A percentile compares a stretch with the other conserved stretches of the same genome.
phyloP scores from a whole-genome alignment of 805 yeast species.

The Clavispora santaluciae region DNA sequence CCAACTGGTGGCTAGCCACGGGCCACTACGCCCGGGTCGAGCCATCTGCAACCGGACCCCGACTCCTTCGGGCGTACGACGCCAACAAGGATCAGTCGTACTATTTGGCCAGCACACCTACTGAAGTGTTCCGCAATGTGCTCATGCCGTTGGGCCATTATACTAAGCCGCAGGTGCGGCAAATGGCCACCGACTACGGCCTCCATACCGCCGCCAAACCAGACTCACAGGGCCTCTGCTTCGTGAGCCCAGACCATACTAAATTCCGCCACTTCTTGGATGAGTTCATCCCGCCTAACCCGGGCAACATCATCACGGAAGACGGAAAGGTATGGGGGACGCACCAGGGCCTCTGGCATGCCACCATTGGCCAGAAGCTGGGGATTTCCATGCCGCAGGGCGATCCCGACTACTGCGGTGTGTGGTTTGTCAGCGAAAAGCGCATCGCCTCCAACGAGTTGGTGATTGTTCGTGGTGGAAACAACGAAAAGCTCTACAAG shows the following conservation, averaged over 20 bases:
- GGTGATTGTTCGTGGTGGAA: slow-evolving; percentile 69
- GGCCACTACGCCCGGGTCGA: slow-evolving; percentile 73
- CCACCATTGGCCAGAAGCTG: slow-evolving; percentile 88
- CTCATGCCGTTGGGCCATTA: slow-evolving; percentile 80
- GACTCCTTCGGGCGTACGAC: slow-evolving; percentile 55
- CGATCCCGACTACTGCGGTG: slow-evolving; percentile 65
- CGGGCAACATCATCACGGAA: slow-evolving; percentile 76
- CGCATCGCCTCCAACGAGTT: slow-evolving; percentile 60
- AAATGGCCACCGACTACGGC: slow-evolving; percentile 50
- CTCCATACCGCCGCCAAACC: slow-evolving; percentile 72
- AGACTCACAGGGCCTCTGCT: slow-evolving; percentile 93
- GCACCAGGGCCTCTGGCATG: slow-evolving; percentile 89
- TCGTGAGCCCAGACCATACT: slow-evolving; percentile 62
- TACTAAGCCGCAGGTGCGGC: slow-evolving; percentile 69
- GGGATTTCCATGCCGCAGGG: slow-evolving; percentile 88
- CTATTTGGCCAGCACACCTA: slow-evolving; percentile 68
- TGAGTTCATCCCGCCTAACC: slow-evolving; percentile 66
- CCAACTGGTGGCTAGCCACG: slow-evolving; percentile 79
- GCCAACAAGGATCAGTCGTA: slow-evolving; percentile 82
- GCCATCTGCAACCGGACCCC: slow-evolving; percentile 30
- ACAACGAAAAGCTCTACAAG: slow-evolving; percentile 52
- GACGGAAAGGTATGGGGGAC: slow-evolving; percentile 73
- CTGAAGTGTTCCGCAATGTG: slow-evolving; percentile 39
- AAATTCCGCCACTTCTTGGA: slow-evolving; percentile 67
- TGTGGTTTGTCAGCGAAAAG: slow-evolving; percentile 85